Base-by-base conservation (phyloP, 2,329 filamentous ascomycete species). In the Pseudomassariella vexata region DNA sequence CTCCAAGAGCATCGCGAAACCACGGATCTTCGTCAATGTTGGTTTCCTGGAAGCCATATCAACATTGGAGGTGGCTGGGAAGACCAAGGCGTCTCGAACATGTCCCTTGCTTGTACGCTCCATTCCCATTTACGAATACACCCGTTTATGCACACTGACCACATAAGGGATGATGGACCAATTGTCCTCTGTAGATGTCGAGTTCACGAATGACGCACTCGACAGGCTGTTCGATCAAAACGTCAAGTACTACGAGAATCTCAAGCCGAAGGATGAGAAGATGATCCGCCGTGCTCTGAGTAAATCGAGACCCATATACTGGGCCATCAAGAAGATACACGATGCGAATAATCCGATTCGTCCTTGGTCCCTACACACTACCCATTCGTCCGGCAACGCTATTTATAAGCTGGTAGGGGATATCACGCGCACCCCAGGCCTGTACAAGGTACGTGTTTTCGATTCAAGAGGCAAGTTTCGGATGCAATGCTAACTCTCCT, bases 1-100 rank as follows among this genome's bases (percentile, higher is more conserved):
- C 52, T 55, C 7, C 52, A 53, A 0, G 49, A 55, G 17, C 57
- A 62, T 19, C 53, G 50, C 21, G 45, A 54, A 10, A 56, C 50
- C 15, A 66, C 65, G 2, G 59, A 71, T 37, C 53, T 71, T 26
- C 58, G 65, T 18, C 68, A 71, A 39, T 65, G 70, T 9, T 81
- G 77, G 77, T 87, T 88, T 46, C 77, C 82, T 0, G 82, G 82
- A 6, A 75, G 72, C 30, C 83, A 88, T 49, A 76, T 68, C 9
- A 82, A 85, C 45, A 75, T 83, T 28, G 82, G 82, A 5, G 82
- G 82, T 19, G 26, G 26, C 16, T 28, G 26, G 10, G 6, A 12
- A 28, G 26, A 28, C 16, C 26, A 28, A 28, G 26, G 26, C 19
- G 17, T 28, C 16, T 6, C 26, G 16, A 28, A 28, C 14, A 17